Base-by-base conservation (phyloP, 2,329 filamentous ascomycete species). In the Ophiognomonia clavigignenti-juglandacearum region DNA sequence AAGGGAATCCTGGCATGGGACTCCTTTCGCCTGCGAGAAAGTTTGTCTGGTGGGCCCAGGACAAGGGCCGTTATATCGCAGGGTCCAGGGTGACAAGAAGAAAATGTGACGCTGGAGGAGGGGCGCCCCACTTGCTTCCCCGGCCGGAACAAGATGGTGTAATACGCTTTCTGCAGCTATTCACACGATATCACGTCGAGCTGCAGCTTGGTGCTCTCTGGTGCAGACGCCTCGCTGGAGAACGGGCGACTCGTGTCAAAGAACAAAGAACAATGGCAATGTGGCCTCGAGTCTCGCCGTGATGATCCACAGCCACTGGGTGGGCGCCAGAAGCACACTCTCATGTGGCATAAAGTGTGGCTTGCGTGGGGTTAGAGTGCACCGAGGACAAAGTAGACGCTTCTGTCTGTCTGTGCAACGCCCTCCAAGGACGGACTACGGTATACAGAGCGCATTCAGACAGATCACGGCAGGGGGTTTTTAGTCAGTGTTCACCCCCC, bases 81-180 rank as follows among this genome's bases (percentile, higher is more conserved):
- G 31, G 31, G 50, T 43, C 42, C 35, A 37, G 43, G 50, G 32
- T 37, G 13, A 9, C 11, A 32, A 9, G 18, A 22, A 29, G 29
- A 34, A 24, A 23, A 41, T 40, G 43, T 40, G 49, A 31, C 6
- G 23, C 4, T 16, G 16, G 18, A 20, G 18, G 13, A 14, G 5
- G 29, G 48, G 31, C 11, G n/a, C n/a, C 36, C 45, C 49, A 49
- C 49, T 44, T 43, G 38, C 32, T 34, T 34, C 16, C 39, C 49
- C n/a, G n/a, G n/a, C 39, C 42, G 26, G 45, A 31, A 27, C 24
- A 43, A 42, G 49, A 51, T 38, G 49, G 49, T 51, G 49, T 48
- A 34, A 6, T 10, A 10, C 24, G 10, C n/a, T 29, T 35, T 36
- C 44, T 51, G 49, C 49, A 49, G 32, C 42, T 45, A 9, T 45